Evolutionary conservation across 1,284 basidiomycete genomes (phyloP).

Genomic region (Cutaneotrichosporon sp.): DNA sequence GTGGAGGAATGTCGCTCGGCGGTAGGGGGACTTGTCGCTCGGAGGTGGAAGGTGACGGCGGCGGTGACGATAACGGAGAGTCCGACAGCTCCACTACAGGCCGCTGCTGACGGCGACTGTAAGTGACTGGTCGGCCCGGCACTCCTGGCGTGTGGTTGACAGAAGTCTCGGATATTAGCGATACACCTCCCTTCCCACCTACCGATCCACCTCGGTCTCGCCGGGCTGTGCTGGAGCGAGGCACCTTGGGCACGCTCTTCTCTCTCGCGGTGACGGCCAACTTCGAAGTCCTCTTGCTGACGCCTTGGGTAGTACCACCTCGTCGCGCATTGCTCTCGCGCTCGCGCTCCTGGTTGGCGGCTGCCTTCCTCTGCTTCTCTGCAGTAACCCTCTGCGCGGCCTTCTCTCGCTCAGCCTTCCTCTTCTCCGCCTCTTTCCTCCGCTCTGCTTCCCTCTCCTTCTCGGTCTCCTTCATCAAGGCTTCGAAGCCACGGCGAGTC

Average conservation of each 20-base stretch:
- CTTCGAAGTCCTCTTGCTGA: not conserved
- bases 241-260: not conserved
- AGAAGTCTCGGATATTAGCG: not conserved
- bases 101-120: conserved; percentile 14
- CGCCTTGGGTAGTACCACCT: not conserved
- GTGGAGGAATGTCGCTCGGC: not conserved
- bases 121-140: conserved; percentile 13
- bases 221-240: not conserved
- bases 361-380: not conserved
- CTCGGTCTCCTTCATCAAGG: conserved; percentile 25
- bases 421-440: conserved; percentile 7
- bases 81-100: not conserved
- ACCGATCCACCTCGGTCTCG: not conserved
- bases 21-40: not conserved
- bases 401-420: conserved; percentile 6
- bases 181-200: not conserved
- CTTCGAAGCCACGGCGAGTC: conserved; percentile 33
- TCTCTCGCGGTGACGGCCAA: not conserved
- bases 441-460: conserved; percentile 13
- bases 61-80: conserved; percentile 19
- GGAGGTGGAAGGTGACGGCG: conserved; percentile 9
- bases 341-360: not conserved
- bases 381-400: not conserved
- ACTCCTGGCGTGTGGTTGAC: not conserved
- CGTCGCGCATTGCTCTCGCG: not conserved